A percentile compares a stretch with the other conserved stretches of the same genome.
phyloP scores from a whole-genome alignment of 805 yeast species.

The Wickerhamomyces mucosus region DNA sequence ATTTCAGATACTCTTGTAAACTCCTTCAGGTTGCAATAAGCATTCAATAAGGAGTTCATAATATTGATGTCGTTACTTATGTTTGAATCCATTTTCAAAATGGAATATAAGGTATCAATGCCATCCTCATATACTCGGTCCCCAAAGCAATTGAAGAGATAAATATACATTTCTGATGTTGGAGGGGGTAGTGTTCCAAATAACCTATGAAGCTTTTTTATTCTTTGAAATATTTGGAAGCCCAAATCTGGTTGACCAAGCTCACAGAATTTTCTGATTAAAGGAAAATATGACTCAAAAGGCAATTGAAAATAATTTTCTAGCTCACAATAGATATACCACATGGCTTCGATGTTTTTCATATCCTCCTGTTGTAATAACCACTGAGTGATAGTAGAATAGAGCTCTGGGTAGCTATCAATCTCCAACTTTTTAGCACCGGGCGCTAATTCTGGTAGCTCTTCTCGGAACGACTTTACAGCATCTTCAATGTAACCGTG shows the following conservation, averaged over 20 bases:
- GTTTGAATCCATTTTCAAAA: slow-evolving; percentile 51
- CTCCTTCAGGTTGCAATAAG: slow-evolving; percentile 51
- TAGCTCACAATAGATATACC: slow-evolving; percentile 51
- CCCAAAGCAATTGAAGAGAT: slow-evolving; percentile 54
- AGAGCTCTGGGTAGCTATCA: slow-evolving; percentile 26
- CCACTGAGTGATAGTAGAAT: slow-evolving; percentile 34
- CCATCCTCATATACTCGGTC: slow-evolving; percentile 52
- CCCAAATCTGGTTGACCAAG: slow-evolving; percentile 53
- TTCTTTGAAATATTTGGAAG: slow-evolving; percentile 47
- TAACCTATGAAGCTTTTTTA: slow-evolving; percentile 45
- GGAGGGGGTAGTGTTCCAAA: slow-evolving; percentile 41
- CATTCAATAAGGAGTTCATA: slow-evolving; percentile 54
- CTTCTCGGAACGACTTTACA: slow-evolving; percentile 31
- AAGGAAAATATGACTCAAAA: slow-evolving; percentile 45
- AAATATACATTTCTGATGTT: slow-evolving; percentile 45
- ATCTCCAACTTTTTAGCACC: slow-evolving; percentile 9
- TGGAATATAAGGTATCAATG: slow-evolving; percentile 51
- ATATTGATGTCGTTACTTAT: slow-evolving; percentile 47
- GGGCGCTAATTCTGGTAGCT: slow-evolving; percentile 24
- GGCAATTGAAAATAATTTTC: slow-evolving; percentile 49
- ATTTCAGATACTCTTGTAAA: slow-evolving; percentile 46
- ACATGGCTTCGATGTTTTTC: slow-evolving; percentile 32
- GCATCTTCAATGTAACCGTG: slow-evolving; percentile 30
- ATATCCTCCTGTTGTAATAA: slow-evolving; percentile 24
- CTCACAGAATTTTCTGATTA: slow-evolving; percentile 45